Evolutionary conservation across 495 filamentous ascomycete species (phyloP).

Genomic region (Trypethelium eluteriae): DNA sequence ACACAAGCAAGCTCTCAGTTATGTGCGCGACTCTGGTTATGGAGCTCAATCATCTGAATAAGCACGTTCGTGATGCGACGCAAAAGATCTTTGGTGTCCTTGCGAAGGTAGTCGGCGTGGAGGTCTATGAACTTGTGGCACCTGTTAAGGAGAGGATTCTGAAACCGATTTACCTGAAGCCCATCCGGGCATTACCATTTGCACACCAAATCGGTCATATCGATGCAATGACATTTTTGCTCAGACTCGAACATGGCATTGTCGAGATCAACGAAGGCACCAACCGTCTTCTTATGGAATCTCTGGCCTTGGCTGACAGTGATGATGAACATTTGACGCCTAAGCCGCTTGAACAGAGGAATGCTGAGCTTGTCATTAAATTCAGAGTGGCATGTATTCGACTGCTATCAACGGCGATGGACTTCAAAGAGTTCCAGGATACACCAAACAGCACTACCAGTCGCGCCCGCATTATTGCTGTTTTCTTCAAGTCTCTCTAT

Average conservation of each 20-base stretch:
- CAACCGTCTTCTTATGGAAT: slow-evolving; percentile 83
- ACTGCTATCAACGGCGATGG: slow-evolving; percentile 84
- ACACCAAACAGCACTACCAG: slow-evolving; percentile 53
- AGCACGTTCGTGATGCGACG: slow-evolving; percentile 78
- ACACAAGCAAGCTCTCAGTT: slow-evolving; percentile 57
- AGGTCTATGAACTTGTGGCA: slow-evolving; percentile 75
- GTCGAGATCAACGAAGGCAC: slow-evolving; percentile 84
- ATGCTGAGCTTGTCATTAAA: slow-evolving; percentile 79
- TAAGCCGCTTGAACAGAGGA: slow-evolving; percentile 83
- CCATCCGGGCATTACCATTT: slow-evolving; percentile 83
- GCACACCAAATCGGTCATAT: slow-evolving; percentile 94
- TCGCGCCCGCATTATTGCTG: slow-evolving; percentile 75
- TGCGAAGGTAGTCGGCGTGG: slow-evolving; percentile 62
- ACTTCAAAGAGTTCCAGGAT: slow-evolving; percentile 77
- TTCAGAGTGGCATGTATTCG: slow-evolving; percentile 91
- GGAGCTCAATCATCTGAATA: slow-evolving; percentile 90
- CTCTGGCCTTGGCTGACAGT: slow-evolving; percentile 83
- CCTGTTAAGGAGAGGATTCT: slow-evolving; percentile 83
- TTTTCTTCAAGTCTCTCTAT: slow-evolving; percentile 97
- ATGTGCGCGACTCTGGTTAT: slow-evolving; percentile 75
- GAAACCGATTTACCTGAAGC: slow-evolving; percentile 86
- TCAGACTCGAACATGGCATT: slow-evolving; percentile 77
- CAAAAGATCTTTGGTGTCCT: slow-evolving; percentile 74
- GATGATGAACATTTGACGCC: slow-evolving; percentile 79
- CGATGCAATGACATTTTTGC: slow-evolving; percentile 89